These are phyloP conservation scores for Porogramme epimiltina DNA, from an alignment of 1,284 basidiomycete species.

Conservation along the genomic window DNA sequence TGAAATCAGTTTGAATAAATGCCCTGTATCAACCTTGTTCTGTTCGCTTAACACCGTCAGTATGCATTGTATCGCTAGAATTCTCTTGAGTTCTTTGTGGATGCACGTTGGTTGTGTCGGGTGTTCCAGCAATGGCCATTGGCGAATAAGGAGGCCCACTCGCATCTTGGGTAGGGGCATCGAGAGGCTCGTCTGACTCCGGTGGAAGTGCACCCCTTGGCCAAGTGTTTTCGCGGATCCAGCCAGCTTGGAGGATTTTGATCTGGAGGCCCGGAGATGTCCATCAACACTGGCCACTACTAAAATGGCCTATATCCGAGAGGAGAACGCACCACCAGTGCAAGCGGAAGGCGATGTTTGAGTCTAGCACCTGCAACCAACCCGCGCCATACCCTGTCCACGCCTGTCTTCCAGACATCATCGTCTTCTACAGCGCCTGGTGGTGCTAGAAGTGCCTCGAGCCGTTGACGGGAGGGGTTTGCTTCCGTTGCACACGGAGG, in stretches of 20 bases:
- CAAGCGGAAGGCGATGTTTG: conserved; percentile 59
- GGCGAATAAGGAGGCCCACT: no score
- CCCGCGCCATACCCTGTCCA: conserved; percentile 65
- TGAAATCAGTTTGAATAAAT: no score
- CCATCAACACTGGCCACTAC: no score
- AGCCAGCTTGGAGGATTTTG: conserved; percentile 69
- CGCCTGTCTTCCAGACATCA: conserved; percentile 54
- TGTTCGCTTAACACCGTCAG: no score
- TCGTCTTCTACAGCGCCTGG: conserved; percentile 53
- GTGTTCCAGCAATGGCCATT: no score
- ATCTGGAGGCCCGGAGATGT: conserved; percentile 45
- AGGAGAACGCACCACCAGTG: conserved; percentile 53
- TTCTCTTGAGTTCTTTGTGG: no score
- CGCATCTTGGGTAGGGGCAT: neutral
- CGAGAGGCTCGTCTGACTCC: conserved; percentile 51
- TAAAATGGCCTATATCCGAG: neutral
- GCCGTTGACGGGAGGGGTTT: conserved; percentile 46
- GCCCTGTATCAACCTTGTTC: no score
- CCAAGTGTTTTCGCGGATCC: conserved; percentile 77
- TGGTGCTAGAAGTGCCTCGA: conserved; percentile 53
- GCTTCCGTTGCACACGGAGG: conserved; percentile 24
- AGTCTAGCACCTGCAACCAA: conserved; percentile 58
- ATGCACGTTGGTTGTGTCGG: no score
- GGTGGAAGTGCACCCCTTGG: conserved; percentile 57
- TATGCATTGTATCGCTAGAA: no score